Evolutionary conservation across 768 basidiomycete species (phyloP).

Genomic region (Boletus vinaceobasis): DNA sequence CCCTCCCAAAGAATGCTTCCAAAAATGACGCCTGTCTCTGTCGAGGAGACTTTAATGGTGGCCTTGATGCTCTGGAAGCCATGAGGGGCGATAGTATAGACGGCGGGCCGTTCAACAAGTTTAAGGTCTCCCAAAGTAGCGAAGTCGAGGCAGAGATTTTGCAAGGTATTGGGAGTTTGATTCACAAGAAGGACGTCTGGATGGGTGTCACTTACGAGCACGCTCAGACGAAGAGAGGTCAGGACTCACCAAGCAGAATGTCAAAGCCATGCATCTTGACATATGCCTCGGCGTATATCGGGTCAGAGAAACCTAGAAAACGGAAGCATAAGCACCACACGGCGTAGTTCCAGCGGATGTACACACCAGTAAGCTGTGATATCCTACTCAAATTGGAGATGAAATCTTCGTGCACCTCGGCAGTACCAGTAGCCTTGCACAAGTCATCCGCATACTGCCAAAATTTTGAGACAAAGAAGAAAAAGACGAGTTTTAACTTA

Average conservation of each 20-base stretch:
- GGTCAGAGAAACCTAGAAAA: slow-evolving; percentile 85
- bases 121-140: slow-evolving; percentile 96
- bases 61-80: slow-evolving; percentile 99
- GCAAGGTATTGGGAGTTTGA: slow-evolving; percentile 89
- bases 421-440: slow-evolving; percentile 81
- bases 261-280: slow-evolving; percentile 98
- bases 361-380: slow-evolving; percentile 83
- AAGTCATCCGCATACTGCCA: slow-evolving; percentile 84
- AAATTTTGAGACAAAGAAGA: background rate
- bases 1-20: slow-evolving; percentile 98
- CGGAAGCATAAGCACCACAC: background rate
- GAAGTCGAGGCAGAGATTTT: slow-evolving; percentile 96
- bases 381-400: slow-evolving; percentile 92
- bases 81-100: slow-evolving; percentile 92
- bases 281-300: slow-evolving; percentile 96
- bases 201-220: background rate
- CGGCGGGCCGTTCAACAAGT: slow-evolving; percentile 91
- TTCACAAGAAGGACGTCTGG: slow-evolving; percentile 94
- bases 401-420: slow-evolving; percentile 86
- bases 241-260: slow-evolving; percentile 73
- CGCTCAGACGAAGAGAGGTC: background rate
- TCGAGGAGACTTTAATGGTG: slow-evolving; percentile 96
- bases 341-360: background rate
- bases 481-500: slow-evolving; percentile 28
- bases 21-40: slow-evolving; percentile 98